Base-by-base conservation (phyloP, 2,329 filamentous ascomycete genomes). In the Alternaria novae-zelandiae region DNA sequence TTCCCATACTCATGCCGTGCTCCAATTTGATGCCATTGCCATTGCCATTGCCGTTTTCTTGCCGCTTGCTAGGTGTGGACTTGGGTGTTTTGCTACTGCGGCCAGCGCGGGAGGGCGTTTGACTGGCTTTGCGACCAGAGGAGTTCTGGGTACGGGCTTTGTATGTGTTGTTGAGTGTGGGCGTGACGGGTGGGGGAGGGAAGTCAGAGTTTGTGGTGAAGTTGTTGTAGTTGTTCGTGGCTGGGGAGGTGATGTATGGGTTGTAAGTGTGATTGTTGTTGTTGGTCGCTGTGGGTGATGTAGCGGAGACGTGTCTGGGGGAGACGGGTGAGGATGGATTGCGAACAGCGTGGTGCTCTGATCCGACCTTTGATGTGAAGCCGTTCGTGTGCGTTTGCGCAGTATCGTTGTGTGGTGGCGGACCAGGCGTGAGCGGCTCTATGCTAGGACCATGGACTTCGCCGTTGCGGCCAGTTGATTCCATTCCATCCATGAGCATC, bases 31-130 rank as follows among this genome's bases (percentile, higher is more conserved):
- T 73, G 8, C 68, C 61, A 6, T 74, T 73, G 56, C 68, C 61
- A 6, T 74, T 73, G 56, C 74, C 20, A 13, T 21, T 75, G 44
- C 70, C 73, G 41, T 70, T 67, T 17, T 67, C 47, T 13, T 46
- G 51, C 6, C 58, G 41, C 65, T 70, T 57, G 43, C 67, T 63
- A 7, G 70, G 68, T 7, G 76, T 70, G 3, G 73, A 75, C 43
- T 76, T 79, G 11, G 76, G 74, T 11, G 74, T 75, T 26, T 70
- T 73, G 54, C 68, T 75, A 30, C 68, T 71, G 20, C 66, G 57
- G 51, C 68, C 71, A 36, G 63, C 62, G 54, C 54, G 64, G 2
- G 59, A 64, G 7, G 70, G 71, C 5, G 72, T 76, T 32, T 70
- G 72, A 26, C 66, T 72, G 8, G 70, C 54, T 61, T 73, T 75